A percentile compares a stretch with the other conserved stretches of the same genome.
These are phyloP conservation scores for Marasmius tenuissimus DNA, from an alignment of 1,284 basidiomycete genomes.

Conservation along the genomic window DNA sequence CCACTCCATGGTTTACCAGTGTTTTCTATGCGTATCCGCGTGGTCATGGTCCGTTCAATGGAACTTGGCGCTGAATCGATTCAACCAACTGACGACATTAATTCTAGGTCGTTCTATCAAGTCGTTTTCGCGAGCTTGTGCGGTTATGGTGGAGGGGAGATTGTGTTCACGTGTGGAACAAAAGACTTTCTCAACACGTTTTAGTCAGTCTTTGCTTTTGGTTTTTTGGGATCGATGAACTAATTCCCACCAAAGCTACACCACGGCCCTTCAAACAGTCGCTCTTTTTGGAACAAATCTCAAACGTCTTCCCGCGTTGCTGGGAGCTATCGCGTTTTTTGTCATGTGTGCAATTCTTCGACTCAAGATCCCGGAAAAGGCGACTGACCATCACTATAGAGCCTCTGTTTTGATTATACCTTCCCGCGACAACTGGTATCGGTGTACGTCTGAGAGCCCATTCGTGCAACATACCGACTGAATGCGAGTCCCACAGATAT, in stretches of 20 bases:
- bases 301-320: constrained; percentile 52
- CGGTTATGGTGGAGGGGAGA: constrained; percentile 36
- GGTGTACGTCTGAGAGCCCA: constrained; percentile 31
- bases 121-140: constrained; percentile 39
- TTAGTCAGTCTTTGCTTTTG: constrained; percentile 42
- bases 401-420: constrained; percentile 46
- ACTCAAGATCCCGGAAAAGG: background rate
- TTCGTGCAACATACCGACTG: background rate
- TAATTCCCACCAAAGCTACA: constrained; percentile 39
- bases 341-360: constrained; percentile 37
- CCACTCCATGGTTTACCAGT: constrained; percentile 49
- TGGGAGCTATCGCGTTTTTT: constrained; percentile 50
- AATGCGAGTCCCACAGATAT: constrained; percentile 32
- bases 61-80: background rate
- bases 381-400: constrained; percentile 24
- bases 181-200: constrained; percentile 58
- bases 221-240: constrained; percentile 2
- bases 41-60: constrained; percentile 50
- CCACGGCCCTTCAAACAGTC: constrained; percentile 64
- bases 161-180: constrained; percentile 37
- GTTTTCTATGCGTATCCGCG: constrained; percentile 43
- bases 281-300: constrained; percentile 66
- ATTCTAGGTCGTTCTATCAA: constrained; percentile 36
- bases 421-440: constrained; percentile 36
- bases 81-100: background rate